Evolutionary conservation across 2,329 filamentous ascomycete species (phyloP).

Genomic region (Fusarium chlamydosporum): DNA sequence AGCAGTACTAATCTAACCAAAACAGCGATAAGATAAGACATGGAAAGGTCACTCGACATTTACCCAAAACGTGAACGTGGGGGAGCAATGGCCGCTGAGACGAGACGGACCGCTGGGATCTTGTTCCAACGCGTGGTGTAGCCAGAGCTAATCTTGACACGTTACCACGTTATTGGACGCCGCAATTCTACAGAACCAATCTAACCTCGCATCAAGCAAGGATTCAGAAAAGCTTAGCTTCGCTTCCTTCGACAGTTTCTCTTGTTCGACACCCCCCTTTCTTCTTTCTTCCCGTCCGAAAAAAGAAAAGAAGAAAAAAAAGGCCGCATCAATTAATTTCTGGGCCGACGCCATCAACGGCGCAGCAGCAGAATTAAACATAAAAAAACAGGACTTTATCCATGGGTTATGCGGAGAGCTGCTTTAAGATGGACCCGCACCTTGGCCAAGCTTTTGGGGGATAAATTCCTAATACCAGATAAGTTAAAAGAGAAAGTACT

Average conservation of each 20-base stretch:
- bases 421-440: neutral
- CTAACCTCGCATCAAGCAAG: constrained; percentile 18
- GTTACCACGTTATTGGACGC: constrained; percentile 22
- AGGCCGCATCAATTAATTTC: constrained; percentile 9
- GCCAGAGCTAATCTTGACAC: constrained; percentile 32
- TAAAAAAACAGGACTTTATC: neutral
- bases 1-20: too few relatives aligned
- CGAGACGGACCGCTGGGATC: constrained; percentile 10
- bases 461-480: neutral
- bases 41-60: neutral
- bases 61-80: constrained; percentile 12
- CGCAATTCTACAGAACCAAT: neutral
- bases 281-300: neutral
- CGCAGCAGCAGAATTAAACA: neutral
- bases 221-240: constrained; percentile 31
- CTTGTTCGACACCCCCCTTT: constrained; percentile 1
- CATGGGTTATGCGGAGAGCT: constrained; percentile 10
- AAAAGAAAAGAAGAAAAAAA: constrained; percentile 1
- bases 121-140: constrained; percentile 5
- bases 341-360: constrained; percentile 12
- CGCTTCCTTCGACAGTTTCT: constrained; percentile 5
- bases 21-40: constrained; percentile 3
- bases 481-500: neutral
- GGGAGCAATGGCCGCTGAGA: constrained; percentile 4
- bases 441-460: neutral